Base-by-base conservation (phyloP, 176 grass and related monocot species). In the Otatea glauca region DNA sequence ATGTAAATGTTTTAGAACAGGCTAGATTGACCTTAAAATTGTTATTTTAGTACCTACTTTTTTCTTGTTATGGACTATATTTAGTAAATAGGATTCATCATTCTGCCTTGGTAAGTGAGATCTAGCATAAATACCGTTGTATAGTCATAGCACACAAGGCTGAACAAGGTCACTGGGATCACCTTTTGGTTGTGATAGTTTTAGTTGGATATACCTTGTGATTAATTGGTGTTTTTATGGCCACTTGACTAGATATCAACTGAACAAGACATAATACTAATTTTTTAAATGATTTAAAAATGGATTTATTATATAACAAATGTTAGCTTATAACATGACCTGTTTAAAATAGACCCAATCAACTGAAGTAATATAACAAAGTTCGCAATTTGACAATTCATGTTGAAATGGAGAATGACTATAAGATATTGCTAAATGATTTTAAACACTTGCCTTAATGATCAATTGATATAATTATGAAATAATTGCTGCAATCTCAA, bases 11-110 rank as follows among this genome's bases (percentile, higher is more conserved):
- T 63, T 51, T 68, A 68, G 4, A 61, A 5, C 29, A 75, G 42
- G 23, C 29, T 68, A 73, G 21, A 74, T 86, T 77, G 71, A 9
- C 13, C 1, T n/a, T 78, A 78, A 78, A 32, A 10, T 65, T 35
- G 63, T 65, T 37, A 65, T 65, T 16, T 17, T 35, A 75, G 10
- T 3, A 75, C 59, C 35, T 86, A 21, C 15, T 44, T 13, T 6
- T 82, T 74, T 38, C 70, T 44, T 44, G n/a, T 25, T 41, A 60
- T 55, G 74, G 18, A 47, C 59, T 70, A 9, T 43, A 47, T 34
- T 62, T 42, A 32, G 39, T 74, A 81, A 74, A 15, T 50, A 65
- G 27, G 49, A 69, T 56, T 87, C 6, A 44, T 72, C 55, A 65
- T 25, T 15, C 45, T 84, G 54, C 9, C 27, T 18, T 53, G 6